Evolutionary conservation across 2,329 filamentous ascomycete genomes (phyloP), one percentile per base, ranked within the genome.

Genomic region (Venturia aucupariae): DNA sequence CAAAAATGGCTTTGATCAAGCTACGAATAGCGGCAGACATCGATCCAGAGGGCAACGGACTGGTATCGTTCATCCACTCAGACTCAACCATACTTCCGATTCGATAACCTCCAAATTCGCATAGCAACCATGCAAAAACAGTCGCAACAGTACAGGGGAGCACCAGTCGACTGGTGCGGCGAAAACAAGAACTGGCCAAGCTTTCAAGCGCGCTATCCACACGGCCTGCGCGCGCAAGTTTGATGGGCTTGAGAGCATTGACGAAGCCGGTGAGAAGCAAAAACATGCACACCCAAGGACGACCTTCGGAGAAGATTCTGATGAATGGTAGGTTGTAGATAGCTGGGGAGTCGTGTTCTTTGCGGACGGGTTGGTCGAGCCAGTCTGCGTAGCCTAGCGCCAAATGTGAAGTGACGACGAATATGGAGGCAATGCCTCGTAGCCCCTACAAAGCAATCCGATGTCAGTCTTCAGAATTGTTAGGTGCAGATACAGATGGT

Each of bases 181-280:
- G 79, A 69, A 84, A 83, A 32, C 81, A 80, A 64, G 79, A 81
- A 67, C 81, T 81, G 32, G 80, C 79, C 60, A 84, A 73, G 27
- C 80, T 76, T 55, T 75, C 74, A 63, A 82, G 75, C 8, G 81
- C 76, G 3, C 73, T 78, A 17, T 75, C 68, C 35, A 71, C 67
- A 67, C 82, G 78, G 48, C 78, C 77, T 10, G 77, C 75, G 41
- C 79, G 78, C 24, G 79, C 77, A 55, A 80, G 78, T 69, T 80
- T 81, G 17, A 83, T 72, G 1, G 81, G 81, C 69, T 83, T 83
- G 65, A 83, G 74, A 35, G 80, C 81, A 70, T 81, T 83, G 27
- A 84, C 81, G 67, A 82, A 83, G 65, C 81, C 81, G 0, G 81
- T 83, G 63, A 84, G 72, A 67, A 84, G 82, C 61, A 80, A 80